Evolutionary conservation across 2,329 filamentous ascomycete species (phyloP).

Genomic region (Falciphora oryzae): DNA sequence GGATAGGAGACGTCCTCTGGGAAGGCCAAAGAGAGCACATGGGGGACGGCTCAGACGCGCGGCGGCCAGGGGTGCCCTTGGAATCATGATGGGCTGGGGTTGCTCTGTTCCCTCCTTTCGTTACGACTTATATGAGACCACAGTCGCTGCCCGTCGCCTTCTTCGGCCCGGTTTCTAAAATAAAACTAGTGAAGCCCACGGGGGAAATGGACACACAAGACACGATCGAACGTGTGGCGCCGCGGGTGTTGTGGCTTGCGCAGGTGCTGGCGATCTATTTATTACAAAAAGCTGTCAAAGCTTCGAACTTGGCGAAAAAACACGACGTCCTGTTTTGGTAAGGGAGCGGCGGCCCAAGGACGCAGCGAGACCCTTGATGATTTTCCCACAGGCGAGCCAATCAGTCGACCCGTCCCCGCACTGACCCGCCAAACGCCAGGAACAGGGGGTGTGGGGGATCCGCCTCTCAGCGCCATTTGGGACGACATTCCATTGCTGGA

Average conservation of each 20-base stretch:
- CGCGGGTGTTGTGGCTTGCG: background rate
- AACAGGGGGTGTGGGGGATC: background rate
- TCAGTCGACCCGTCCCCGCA: background rate
- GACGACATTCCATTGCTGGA: background rate
- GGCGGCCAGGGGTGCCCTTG: background rate
- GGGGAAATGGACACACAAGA: no score
- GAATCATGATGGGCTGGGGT: background rate
- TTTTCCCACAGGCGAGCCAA: background rate
- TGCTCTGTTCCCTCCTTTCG: no score
- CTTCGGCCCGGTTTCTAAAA: no score
- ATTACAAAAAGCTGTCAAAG: no score
- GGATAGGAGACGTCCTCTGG: background rate
- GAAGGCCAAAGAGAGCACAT: background rate
- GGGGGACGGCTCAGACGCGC: background rate
- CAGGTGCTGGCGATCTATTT: background rate
- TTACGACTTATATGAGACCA: background rate
- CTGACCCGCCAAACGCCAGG: no score
- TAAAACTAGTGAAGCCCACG: no score
- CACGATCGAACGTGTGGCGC: background rate
- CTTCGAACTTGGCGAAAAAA: no score
- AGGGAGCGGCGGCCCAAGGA: background rate
- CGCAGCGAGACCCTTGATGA: background rate
- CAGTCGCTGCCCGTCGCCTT: no score
- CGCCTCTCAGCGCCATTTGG: background rate
- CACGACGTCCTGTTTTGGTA: background rate